Evolutionary conservation across 345 rosid genomes (phyloP).

Genomic region (Isatis tinctoria): DNA sequence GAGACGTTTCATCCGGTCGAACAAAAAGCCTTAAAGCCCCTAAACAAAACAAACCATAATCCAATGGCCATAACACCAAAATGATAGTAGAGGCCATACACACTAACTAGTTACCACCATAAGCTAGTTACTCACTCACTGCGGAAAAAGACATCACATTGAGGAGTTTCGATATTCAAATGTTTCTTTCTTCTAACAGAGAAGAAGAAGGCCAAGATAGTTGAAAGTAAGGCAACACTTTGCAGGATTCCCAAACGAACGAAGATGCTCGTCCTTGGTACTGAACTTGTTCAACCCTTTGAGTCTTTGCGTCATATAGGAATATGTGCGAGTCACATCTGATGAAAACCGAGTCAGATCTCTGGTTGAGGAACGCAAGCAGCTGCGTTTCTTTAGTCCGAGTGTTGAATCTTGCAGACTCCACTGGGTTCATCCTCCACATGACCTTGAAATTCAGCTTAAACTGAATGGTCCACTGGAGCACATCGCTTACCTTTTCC

Average conservation of each 20-base stretch:
- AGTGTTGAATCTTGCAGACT: constrained; percentile 18
- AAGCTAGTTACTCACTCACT: constrained; percentile 9
- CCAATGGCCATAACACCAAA: background rate
- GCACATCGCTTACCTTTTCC: constrained; percentile 21
- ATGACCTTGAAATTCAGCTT: constrained; percentile 44
- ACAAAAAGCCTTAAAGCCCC: background rate
- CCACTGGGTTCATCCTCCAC: constrained; percentile 48
- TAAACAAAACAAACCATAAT: constrained; percentile 9
- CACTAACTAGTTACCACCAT: background rate
- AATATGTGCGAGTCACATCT: constrained; percentile 45
- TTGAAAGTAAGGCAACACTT: constrained; percentile 49
- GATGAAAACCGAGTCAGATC: constrained; percentile 40
- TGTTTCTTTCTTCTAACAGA: background rate
- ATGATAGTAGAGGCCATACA: background rate
- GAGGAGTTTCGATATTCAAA: background rate
- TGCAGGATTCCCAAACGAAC: constrained; percentile 47
- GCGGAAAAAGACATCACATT: background rate
- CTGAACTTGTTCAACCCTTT: constrained; percentile 36
- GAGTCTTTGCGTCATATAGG: constrained; percentile 14
- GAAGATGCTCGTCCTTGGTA: constrained; percentile 50
- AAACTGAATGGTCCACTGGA: constrained; percentile 39
- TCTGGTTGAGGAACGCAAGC: constrained; percentile 40
- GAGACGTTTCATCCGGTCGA: constrained; percentile 9
- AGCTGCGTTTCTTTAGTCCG: constrained; percentile 50
- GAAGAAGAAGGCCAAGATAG: constrained; percentile 51